Evolutionary conservation across 352 stramenopile genomes (phyloP), one percentile per base, ranked within the genome.

Genomic region (Peronospora belbahrii): DNA sequence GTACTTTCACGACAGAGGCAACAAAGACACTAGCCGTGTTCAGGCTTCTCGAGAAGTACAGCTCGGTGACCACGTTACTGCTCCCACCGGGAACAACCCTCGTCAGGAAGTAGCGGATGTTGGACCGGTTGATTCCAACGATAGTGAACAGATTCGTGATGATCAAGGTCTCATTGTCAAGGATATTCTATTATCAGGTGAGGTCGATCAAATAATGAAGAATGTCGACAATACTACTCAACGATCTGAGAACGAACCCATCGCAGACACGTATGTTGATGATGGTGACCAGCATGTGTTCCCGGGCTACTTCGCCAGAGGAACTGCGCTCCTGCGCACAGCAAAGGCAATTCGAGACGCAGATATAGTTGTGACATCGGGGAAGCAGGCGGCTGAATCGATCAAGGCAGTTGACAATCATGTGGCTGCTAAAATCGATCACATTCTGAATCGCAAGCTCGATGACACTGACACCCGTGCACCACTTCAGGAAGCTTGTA

Each of bases 311-410:
- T 72, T 71, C 28, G 69, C 67, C 9, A 73, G 68, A 47, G 71
- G 74, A 19, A 80, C 83, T 17, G 74, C 71, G 38, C 67, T 81
- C 19, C 52, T 86, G 40, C 69, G 71, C 2, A 66, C 71, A 4
- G 71, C 74, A 0, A 47, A 62, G 42, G 44, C 60, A 24, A 84
- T 84, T 40, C 68, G 71, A 6, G 54, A 77, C 35, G 48, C 69
- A 1, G 54, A 84, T 14, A 35, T 58, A n/a, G 50, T 67, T 20
- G 65, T 86, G 48, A 79, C 57, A 38, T 66, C 33, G 2, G 33
- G 50, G 70, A 74, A 15, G 52, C 23, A 31, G 20, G 13, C 13
- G 20, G 36, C 20, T 13, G 36, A 31, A 13, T 17, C 19, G 19
- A 30, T 31, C 4, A n/a, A 42, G 10, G 20, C 6, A 28, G 11